Percentiles rank a stretch among this genome's conserved stretches.
phyloP scores from a whole-genome alignment of 2,329 filamentous ascomycete species.

The Trichoderma sp. region DNA sequence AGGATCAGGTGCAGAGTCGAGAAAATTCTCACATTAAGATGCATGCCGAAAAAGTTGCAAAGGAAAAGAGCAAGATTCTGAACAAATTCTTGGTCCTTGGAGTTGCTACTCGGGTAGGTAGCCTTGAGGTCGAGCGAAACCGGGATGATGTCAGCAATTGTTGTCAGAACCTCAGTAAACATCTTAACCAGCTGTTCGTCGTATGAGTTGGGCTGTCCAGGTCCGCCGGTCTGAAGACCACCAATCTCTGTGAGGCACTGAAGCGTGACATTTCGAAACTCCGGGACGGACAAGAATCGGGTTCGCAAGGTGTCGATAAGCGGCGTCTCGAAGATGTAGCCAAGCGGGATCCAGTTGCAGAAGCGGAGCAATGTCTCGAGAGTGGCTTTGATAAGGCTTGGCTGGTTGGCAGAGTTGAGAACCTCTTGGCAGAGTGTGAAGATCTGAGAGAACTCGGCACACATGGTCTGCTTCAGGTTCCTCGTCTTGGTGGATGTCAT shows the following conservation, averaged over 20 bases:
- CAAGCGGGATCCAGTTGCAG: slow-evolving; percentile 97
- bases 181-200: slow-evolving; percentile 96
- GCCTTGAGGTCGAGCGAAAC: slow-evolving; percentile 85
- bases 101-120: slow-evolving; percentile 89
- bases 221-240: slow-evolving; percentile 79
- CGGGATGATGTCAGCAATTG: slow-evolving; percentile 88
- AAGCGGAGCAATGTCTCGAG: slow-evolving; percentile 94
- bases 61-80: slow-evolving; percentile 95
- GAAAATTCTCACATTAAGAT: slow-evolving; percentile 66
- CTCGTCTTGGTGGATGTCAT: slow-evolving; percentile 99
- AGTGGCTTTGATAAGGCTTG: slow-evolving; percentile 91
- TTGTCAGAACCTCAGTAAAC: slow-evolving; percentile 95
- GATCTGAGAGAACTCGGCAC: slow-evolving; percentile 96
- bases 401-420: slow-evolving; percentile 82
- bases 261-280: slow-evolving; percentile 94
- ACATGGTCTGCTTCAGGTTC: slow-evolving; percentile 98
- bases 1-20: not conserved
- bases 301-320: slow-evolving; percentile 93
- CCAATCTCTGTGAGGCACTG: slow-evolving; percentile 98
- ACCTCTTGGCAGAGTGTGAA: slow-evolving; percentile 98
- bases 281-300: slow-evolving; percentile 87
- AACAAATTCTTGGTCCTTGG: slow-evolving; percentile 94
- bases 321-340: slow-evolving; percentile 97
- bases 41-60: slow-evolving; percentile 94
- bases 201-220: slow-evolving; percentile 69